A percentile compares a stretch with the other conserved stretches of the same genome.
phyloP scores from a whole-genome alignment of 352 stramenopile species.

The Salisapilia sapeloensis region DNA sequence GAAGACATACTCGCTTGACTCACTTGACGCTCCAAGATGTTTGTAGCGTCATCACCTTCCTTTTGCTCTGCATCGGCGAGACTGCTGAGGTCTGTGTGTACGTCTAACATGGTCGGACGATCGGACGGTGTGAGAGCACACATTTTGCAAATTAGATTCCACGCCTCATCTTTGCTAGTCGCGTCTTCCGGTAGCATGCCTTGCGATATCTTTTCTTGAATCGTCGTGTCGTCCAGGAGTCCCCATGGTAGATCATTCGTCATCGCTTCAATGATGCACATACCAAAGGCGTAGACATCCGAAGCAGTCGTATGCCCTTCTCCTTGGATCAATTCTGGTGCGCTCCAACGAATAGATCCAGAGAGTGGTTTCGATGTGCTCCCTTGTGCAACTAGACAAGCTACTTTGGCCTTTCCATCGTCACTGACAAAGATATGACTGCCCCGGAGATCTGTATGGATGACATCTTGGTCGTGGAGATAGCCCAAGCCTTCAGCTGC shows the following conservation, averaged over 20 bases:
- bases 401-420: conserved; percentile 33
- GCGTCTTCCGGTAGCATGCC: conserved; percentile 23
- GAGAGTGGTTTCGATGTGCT: background rate
- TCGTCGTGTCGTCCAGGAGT: conserved; percentile 19
- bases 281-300: conserved; percentile 50
- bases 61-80: conserved; percentile 29
- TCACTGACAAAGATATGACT: conserved; percentile 36
- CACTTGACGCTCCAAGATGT: too few species aligned
- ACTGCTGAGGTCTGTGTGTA: conserved; percentile 20
- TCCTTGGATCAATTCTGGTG: conserved; percentile 19
- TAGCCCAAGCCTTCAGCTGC: conserved; percentile 28
- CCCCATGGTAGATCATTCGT: conserved; percentile 44
- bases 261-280: conserved; percentile 42
- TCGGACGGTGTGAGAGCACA: conserved; percentile 18
- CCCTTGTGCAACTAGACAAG: background rate
- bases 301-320: conserved; percentile 7
- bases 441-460: conserved; percentile 33
- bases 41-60: too few species aligned
- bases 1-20: too few species aligned
- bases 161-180: conserved; percentile 18
- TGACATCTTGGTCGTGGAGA: conserved; percentile 22
- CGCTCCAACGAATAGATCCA: conserved; percentile 31
- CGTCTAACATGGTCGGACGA: conserved; percentile 25
- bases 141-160: conserved; percentile 31
- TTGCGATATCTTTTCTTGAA: conserved; percentile 16